phyloP scores from a whole-genome alignment of 163 green algal genomes.

The Scenedesmus sp. region DNA sequence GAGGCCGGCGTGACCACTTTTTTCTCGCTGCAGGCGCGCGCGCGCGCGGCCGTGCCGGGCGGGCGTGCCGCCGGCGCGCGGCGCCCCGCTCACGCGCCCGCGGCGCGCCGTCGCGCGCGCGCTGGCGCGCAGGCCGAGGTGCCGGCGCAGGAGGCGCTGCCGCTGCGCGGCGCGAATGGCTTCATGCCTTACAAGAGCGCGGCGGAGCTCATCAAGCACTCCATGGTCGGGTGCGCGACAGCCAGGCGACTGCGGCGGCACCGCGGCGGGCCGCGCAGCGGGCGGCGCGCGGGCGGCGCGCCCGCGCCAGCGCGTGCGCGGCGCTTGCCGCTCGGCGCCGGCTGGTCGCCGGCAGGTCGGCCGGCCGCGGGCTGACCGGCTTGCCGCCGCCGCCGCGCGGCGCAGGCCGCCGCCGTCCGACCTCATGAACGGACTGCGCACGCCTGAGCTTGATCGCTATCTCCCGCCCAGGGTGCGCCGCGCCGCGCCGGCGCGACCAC shows the following conservation, averaged over 20 bases:
- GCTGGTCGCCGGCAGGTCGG: too few species aligned
- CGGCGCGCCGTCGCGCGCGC: not conserved
- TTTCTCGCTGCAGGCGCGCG: constrained; percentile 71
- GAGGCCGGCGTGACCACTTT: constrained; percentile 74
- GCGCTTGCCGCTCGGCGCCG: too few species aligned
- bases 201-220: constrained; percentile 65
- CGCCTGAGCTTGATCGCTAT: constrained; percentile 75
- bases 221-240: constrained; percentile 26
- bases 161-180: constrained; percentile 73
- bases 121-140: constrained; percentile 69
- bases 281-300: too few species aligned
- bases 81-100: not conserved
- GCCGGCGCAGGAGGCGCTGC: constrained; percentile 74
- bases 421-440: constrained; percentile 75
- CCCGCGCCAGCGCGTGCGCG: too few species aligned
- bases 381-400: too few species aligned
- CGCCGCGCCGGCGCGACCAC: not conserved
- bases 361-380: too few species aligned
- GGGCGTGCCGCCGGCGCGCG: not conserved
- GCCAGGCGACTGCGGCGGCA: too few species aligned
- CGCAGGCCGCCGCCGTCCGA: constrained; percentile 59
- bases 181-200: constrained; percentile 84
- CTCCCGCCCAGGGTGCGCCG: constrained; percentile 64
- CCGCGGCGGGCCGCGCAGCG: too few species aligned
- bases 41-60: not conserved